phyloP scores from a whole-genome alignment of 164 flowering plant species.

The Tetracentron sinense region DNA sequence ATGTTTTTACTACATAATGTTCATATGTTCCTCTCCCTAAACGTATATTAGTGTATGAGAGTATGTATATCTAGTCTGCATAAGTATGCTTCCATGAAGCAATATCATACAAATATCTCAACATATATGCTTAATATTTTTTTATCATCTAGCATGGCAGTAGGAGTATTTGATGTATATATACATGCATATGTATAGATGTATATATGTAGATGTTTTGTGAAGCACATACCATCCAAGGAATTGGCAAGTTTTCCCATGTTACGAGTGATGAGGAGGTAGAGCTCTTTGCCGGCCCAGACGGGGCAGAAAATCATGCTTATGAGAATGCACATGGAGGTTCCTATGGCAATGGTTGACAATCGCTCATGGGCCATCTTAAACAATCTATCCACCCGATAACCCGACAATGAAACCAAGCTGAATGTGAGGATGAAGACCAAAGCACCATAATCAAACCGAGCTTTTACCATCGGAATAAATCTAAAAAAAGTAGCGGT shows the following conservation, averaged over 20 bases:
- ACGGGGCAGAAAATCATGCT: constrained; percentile 58
- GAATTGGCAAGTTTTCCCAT: constrained; percentile 70
- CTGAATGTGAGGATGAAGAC: constrained; percentile 85
- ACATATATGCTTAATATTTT: too few species aligned
- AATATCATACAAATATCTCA: too few species aligned
- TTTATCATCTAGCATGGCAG: too few species aligned
- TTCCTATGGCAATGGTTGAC: constrained; percentile 64
- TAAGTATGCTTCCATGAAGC: too few species aligned
- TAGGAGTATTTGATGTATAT: too few species aligned
- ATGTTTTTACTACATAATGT: too few species aligned
- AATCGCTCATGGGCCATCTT: constrained; percentile 56
- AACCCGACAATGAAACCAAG: constrained; percentile 72
- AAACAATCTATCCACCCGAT: constrained; percentile 53
- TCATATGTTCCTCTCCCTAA: too few species aligned
- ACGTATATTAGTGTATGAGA: too few species aligned
- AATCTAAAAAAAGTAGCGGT: constrained; percentile 74
- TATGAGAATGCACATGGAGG: constrained; percentile 48
- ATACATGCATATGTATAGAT: too few species aligned
- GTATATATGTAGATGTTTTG: neutral
- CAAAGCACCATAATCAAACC: constrained; percentile 71
- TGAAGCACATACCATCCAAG: constrained; percentile 47
- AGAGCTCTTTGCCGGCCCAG: constrained; percentile 81
- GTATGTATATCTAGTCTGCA: too few species aligned
- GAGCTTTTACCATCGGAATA: constrained; percentile 59
- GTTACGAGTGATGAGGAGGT: constrained; percentile 41